These are phyloP conservation scores for Fusarium clavum DNA, from an alignment of 2,329 filamentous ascomycete genomes.

Conservation along the genomic window DNA sequence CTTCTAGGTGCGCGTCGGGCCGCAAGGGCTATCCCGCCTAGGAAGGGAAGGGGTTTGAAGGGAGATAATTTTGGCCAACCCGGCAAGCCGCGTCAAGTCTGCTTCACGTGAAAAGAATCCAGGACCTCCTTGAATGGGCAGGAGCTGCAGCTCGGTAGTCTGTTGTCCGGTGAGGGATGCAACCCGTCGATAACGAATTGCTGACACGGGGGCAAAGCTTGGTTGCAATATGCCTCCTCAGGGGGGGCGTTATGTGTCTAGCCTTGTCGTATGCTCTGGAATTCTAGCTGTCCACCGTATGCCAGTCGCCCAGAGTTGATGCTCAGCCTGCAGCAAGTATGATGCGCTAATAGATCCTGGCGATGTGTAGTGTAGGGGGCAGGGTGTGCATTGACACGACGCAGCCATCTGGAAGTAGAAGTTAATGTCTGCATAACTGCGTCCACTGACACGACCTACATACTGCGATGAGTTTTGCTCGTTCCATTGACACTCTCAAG, in stretches of 20 bases:
- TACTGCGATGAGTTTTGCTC: background rate
- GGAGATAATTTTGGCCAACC: constrained; percentile 38
- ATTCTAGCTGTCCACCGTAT: constrained; percentile 9
- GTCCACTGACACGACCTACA: background rate
- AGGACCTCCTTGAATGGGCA: constrained; percentile 9
- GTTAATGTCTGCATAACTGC: background rate
- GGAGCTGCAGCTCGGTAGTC: constrained; percentile 5
- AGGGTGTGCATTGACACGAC: constrained; percentile 11
- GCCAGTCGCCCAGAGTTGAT: constrained; percentile 20
- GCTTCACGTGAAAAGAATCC: constrained; percentile 42
- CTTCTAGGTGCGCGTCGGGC: constrained; percentile 46
- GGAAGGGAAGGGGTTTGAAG: constrained; percentile 38
- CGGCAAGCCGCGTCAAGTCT: constrained; percentile 44
- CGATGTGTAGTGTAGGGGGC: constrained; percentile 3
- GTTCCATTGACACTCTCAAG: background rate
- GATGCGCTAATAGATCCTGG: constrained; percentile 16
- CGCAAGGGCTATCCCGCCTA: constrained; percentile 47
- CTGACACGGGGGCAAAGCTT: constrained; percentile 1
- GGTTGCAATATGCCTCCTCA: constrained; percentile 1
- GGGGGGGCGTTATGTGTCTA: constrained; percentile 1
- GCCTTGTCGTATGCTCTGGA: constrained; percentile 5
- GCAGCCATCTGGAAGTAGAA: background rate
- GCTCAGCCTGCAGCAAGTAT: constrained; percentile 11
- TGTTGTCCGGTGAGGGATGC: background rate
- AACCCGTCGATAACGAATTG: background rate